These are phyloP conservation scores for Diaporthe citri DNA, from an alignment of 2,329 filamentous ascomycete genomes.

Conservation along the genomic window DNA sequence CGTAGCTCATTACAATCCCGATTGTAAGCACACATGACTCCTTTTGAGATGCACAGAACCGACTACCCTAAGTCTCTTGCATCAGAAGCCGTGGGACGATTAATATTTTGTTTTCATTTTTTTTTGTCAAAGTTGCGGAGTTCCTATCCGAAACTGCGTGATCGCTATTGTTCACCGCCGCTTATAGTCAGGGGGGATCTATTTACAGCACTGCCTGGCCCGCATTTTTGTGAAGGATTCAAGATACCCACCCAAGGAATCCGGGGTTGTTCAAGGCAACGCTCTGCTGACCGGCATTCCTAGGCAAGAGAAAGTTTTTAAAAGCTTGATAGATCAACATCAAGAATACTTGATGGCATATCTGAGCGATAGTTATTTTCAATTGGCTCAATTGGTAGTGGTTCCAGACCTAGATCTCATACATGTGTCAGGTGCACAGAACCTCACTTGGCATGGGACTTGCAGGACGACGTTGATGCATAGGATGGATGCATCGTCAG, in stretches of 20 bases:
- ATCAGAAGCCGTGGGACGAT: background rate
- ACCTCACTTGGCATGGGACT: background rate
- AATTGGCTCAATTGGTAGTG: background rate
- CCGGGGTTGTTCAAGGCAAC: background rate
- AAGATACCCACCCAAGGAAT: background rate
- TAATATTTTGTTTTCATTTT: too few species aligned
- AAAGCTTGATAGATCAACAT: background rate
- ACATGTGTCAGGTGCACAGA: background rate
- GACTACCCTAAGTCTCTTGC: background rate
- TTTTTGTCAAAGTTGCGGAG: background rate
- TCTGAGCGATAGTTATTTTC: background rate
- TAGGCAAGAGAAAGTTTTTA: background rate
- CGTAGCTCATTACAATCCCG: background rate
- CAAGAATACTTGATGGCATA: background rate
- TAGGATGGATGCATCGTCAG: background rate
- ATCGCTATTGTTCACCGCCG: background rate
- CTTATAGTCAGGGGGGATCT: slow-evolving; percentile 3
- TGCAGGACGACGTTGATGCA: background rate
- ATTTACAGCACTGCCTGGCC: background rate
- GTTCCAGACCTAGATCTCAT: background rate
- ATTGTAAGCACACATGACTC: background rate
- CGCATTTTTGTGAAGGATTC: slow-evolving; percentile 9
- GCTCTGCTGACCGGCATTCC: background rate
- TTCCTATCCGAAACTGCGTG: background rate
- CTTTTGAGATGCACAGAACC: background rate